Conservation (phyloP, 805 yeast genomes). For the Kuraishia floccosa region DNA sequence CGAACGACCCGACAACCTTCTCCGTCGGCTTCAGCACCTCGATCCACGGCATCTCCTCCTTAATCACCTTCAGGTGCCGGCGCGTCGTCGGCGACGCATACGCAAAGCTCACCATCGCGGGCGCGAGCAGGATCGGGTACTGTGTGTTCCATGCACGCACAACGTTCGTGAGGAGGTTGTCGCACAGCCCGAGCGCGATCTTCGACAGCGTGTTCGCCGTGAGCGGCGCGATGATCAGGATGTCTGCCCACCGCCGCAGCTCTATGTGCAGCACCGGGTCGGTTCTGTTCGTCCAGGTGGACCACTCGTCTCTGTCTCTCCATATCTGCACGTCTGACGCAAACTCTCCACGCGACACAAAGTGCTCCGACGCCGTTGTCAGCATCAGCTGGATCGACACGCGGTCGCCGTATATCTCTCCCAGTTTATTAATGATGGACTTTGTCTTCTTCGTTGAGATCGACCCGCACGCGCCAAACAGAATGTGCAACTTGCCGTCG, state of each 20-base stretch:
- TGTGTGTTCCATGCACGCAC: conserved; percentile 52
- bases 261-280: conserved; percentile 54
- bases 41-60: conserved; percentile 57
- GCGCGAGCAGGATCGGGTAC: conserved; percentile 45
- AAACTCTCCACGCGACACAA: conserved; percentile 34
- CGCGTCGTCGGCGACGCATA: conserved; percentile 45
- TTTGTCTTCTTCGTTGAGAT: conserved; percentile 39
- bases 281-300: conserved; percentile 36
- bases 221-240: conserved; percentile 42
- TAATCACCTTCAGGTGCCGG: conserved; percentile 37
- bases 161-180: conserved; percentile 45
- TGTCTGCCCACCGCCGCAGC: conserved; percentile 51
- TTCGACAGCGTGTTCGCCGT: conserved; percentile 49
- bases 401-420: conserved; percentile 40
- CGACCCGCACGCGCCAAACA: conserved; percentile 51
- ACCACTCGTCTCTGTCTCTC: conserved; percentile 52
- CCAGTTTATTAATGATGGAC: conserved; percentile 37
- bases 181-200: conserved; percentile 46
- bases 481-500: conserved; percentile 44
- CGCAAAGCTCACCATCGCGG: conserved; percentile 52
- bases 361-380: conserved; percentile 41
- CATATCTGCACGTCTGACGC: conserved; percentile 36
- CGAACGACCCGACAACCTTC: conserved; percentile 42
- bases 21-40: conserved; percentile 46
- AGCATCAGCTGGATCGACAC: conserved; percentile 43